phyloP scores from a whole-genome alignment of 768 basidiomycete species.

The Psilocybe tampanensis region DNA sequence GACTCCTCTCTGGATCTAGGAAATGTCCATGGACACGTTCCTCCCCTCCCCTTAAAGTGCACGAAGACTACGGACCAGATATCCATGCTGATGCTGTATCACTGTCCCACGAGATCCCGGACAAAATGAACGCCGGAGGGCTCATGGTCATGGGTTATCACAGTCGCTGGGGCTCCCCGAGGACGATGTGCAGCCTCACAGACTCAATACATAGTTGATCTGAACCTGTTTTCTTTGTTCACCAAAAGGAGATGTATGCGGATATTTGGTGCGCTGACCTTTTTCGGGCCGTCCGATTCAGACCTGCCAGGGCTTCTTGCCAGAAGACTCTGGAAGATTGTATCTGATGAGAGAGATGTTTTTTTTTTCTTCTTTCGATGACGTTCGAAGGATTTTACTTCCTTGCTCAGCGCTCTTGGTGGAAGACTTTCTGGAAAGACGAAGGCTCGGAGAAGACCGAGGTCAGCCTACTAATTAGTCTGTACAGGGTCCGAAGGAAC shows the following conservation, averaged over 20 bases:
- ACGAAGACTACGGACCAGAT: background rate
- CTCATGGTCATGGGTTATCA: background rate
- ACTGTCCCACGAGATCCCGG: background rate
- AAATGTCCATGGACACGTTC: background rate
- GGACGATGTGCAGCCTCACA: no score
- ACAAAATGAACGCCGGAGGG: background rate
- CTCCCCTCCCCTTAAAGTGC: background rate
- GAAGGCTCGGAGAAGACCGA: no score
- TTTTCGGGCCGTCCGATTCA: no score
- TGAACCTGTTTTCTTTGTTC: background rate
- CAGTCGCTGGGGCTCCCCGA: background rate
- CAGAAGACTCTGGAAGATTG: no score
- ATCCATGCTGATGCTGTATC: background rate
- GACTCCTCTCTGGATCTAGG: background rate
- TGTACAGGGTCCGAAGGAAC: background rate
- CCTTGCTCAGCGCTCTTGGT: no score
- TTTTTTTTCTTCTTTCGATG: no score
- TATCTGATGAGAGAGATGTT: no score
- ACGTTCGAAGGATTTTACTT: no score
- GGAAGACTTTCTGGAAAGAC: no score
- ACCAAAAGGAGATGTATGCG: background rate
- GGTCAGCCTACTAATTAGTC: no score
- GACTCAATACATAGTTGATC: background rate
- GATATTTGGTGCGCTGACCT: background rate
- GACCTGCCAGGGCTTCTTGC: no score